phyloP scores from a whole-genome alignment of 805 yeast genomes.

The Teunomyces pallodes region DNA sequence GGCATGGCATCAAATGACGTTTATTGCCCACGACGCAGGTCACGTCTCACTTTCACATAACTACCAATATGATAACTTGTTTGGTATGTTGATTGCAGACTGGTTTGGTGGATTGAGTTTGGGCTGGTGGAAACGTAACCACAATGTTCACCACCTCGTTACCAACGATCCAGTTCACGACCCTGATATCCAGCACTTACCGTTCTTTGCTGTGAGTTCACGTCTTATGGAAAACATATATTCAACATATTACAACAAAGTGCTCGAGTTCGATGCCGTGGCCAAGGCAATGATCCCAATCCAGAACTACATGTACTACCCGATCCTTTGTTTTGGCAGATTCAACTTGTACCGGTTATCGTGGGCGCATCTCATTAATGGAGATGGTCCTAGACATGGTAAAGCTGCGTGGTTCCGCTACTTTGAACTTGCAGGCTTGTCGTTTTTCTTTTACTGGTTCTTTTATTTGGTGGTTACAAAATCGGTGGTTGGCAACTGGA shows the following conservation, averaged over 20 bases:
- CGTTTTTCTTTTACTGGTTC: slow-evolving; percentile 77
- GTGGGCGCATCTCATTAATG: slow-evolving; percentile 72
- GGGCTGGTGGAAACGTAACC: slow-evolving; percentile 96
- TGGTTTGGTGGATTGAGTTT: slow-evolving; percentile 84
- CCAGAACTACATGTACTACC: slow-evolving; percentile 73
- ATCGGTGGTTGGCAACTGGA: slow-evolving; percentile 50
- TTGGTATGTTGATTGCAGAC: slow-evolving; percentile 73
- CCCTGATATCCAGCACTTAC: slow-evolving; percentile 91
- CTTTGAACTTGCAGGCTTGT: slow-evolving; percentile 67
- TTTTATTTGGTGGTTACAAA: slow-evolving; percentile 60
- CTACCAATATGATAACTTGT: slow-evolving; percentile 69
- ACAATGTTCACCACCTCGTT: slow-evolving; percentile 86
- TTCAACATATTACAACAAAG: slow-evolving; percentile 76
- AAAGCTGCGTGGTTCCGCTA: slow-evolving; percentile 85
- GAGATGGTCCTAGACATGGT: slow-evolving; percentile 77
- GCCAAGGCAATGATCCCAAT: slow-evolving; percentile 59
- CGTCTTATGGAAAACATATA: slow-evolving; percentile 65
- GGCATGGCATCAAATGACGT: slow-evolving; percentile 88
- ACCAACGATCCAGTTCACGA: slow-evolving; percentile 95
- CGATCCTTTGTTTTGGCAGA: slow-evolving; percentile 77
- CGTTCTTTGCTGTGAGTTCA: slow-evolving; percentile 83
- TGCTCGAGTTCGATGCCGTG: slow-evolving; percentile 62
- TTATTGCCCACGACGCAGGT: slow-evolving; percentile 89
- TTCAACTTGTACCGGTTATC: slow-evolving; percentile 81
- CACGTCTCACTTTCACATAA: slow-evolving; percentile 81